Evolutionary conservation across 306 rosid genomes (phyloP), one percentile per base, ranked within the genome.

Genomic region (Trifolium repens): DNA sequence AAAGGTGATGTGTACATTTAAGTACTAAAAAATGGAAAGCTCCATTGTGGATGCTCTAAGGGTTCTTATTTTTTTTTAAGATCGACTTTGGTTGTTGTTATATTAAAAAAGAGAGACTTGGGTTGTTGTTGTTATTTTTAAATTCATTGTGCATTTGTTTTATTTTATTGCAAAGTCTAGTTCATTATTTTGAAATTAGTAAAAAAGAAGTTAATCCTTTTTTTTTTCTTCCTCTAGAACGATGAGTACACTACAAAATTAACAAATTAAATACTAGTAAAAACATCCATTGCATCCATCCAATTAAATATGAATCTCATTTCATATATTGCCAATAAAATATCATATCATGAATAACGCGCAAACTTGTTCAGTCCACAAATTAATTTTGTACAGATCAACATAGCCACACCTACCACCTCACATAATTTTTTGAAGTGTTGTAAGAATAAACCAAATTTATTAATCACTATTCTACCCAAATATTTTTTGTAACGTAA

Each of bases 361-460:
- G 32, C 43, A 75, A 81, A 61, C 5, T 70, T 49, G 32, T 61
- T 69, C 12, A 0, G 10, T 74, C 60, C 7, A 9, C 8, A 63
- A 63, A 64, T 19, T 46, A 76, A 76, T 34, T 71, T 62, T 76
- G 71, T 71, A 76, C 70, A 54, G 1, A 43, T 67, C 34, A 42
- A 65, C 27, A 59, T 59, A 59, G 17, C 37, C 19, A 59, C 1
- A 57, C 15, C 44, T 44, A 40, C 74, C 47, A 53, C 40, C 24
- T 54, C 43, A 10, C 8, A 30, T 66, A 7, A 32, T 19, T 13
- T 43, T 72, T 65, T 34, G 19, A 57, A 61, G 59, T 8, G 44
- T 15, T 24, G 12, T 6, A 58, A 57, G 6, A 79, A 62, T 67
- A 43, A 32, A 66, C 72, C 11, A 27, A 46, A 12, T 5, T 5